Percentiles rank a stretch among this genome's conserved stretches.
phyloP scores from a whole-genome alignment of 495 filamentous ascomycete genomes.

The Penicillium lividum region DNA sequence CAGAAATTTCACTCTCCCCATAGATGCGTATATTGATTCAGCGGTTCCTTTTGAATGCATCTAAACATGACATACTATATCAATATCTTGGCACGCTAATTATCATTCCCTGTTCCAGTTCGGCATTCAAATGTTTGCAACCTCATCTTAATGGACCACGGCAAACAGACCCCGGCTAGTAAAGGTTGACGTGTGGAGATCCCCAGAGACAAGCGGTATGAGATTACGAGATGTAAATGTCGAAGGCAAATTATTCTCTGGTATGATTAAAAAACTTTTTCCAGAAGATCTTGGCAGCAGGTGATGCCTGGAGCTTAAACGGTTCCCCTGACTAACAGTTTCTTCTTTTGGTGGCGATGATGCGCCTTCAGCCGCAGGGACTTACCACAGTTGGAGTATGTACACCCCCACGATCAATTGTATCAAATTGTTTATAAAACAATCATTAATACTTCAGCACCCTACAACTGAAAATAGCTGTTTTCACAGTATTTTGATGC shows the following conservation, averaged over 20 bases:
- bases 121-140: neutral
- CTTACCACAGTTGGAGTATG: neutral
- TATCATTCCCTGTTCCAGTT: neutral
- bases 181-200: neutral
- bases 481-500: too few relatives aligned
- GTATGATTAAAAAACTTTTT: neutral
- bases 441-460: too few relatives aligned
- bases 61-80: too few relatives aligned
- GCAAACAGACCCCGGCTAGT: neutral
- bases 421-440: neutral
- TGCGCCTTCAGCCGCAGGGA: slow-evolving; percentile 17
- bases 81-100: neutral
- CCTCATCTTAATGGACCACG: neutral
- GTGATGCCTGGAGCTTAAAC: slow-evolving; percentile 1
- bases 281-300: slow-evolving; percentile 3
- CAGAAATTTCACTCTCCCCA: too few relatives aligned
- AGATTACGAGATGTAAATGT: neutral
- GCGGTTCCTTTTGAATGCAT: too few relatives aligned
- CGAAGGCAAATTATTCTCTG: neutral
- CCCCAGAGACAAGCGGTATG: neutral
- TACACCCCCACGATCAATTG: neutral
- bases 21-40: too few relatives aligned
- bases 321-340: slow-evolving; percentile 20
- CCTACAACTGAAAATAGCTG: neutral
- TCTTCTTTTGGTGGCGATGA: slow-evolving; percentile 15